These are phyloP conservation scores for Trichoderma semiorbis DNA, from an alignment of 2,329 filamentous ascomycete species.

Conservation along the genomic window DNA sequence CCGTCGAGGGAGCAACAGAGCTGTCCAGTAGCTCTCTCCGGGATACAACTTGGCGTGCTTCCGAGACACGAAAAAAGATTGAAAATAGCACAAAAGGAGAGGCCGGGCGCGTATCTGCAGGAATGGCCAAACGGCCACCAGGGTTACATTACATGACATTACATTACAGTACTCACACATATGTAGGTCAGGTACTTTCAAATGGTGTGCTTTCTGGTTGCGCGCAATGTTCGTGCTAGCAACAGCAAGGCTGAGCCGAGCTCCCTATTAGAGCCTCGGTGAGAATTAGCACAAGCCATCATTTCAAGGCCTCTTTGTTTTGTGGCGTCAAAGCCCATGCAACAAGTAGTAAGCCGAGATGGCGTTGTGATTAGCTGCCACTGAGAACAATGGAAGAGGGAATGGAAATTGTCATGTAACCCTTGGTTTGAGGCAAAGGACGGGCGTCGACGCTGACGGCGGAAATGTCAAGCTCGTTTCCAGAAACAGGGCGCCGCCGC, in stretches of 20 bases:
- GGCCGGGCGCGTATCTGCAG: constrained; percentile 8
- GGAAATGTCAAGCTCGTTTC: background rate
- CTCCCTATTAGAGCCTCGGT: background rate
- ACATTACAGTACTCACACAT: background rate
- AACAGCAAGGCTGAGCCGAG: constrained; percentile 10
- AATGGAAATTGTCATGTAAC: background rate
- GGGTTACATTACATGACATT: background rate
- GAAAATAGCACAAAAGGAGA: background rate
- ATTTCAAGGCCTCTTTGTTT: background rate
- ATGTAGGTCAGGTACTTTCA: background rate
- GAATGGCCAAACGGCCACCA: background rate
- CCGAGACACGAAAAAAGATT: background rate
- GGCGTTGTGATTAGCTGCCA: background rate
- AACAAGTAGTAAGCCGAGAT: background rate
- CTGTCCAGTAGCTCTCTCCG: background rate
- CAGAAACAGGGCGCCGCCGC: background rate
- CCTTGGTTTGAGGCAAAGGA: background rate
- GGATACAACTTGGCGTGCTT: constrained; percentile 4
- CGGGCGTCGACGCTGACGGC: constrained; percentile 15
- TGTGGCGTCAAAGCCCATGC: constrained; percentile 9
- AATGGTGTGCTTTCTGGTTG: background rate
- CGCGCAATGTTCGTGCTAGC: background rate
- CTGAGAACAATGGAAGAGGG: background rate
- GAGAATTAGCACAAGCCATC: background rate
- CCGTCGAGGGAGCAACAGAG: background rate